phyloP scores from a whole-genome alignment of 2,329 filamentous ascomycete genomes.

The Pleurostoma richardsiae region DNA sequence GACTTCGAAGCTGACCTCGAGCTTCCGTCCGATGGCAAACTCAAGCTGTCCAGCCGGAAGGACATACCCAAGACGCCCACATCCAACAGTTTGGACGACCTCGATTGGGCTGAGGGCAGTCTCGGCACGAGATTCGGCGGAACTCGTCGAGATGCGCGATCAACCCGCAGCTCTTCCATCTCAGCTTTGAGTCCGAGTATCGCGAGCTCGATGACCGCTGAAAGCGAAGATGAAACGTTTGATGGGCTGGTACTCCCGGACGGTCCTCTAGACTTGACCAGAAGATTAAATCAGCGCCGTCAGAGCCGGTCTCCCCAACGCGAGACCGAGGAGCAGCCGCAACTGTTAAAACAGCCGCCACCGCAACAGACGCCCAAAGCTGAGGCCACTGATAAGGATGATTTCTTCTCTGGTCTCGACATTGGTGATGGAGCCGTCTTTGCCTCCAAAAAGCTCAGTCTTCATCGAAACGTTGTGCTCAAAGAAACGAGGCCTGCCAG shows the following conservation, averaged over 20 bases:
- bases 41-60: conserved; percentile 57
- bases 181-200: conserved; percentile 90
- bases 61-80: conserved; percentile 61
- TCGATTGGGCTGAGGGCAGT: conserved; percentile 93
- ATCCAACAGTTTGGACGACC: conserved; percentile 61
- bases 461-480: conserved; percentile 89
- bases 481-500: conserved; percentile 68
- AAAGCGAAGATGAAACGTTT: conserved; percentile 90
- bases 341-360: conserved; percentile 11
- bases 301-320: conserved; percentile 49
- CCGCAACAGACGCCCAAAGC: conserved; percentile 13
- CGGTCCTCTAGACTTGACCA: conserved; percentile 77
- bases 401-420: conserved; percentile 83
- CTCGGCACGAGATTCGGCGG: conserved; percentile 87
- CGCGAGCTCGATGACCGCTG: conserved; percentile 82
- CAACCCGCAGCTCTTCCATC: conserved; percentile 77
- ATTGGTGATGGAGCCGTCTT: conserved; percentile 81
- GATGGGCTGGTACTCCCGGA: conserved; percentile 83
- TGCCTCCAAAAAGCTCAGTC: conserved; percentile 70
- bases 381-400: conserved; percentile 53
- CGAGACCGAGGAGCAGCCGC: conserved; percentile 12
- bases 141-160: conserved; percentile 73
- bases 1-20: conserved; percentile 71
- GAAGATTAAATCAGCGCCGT: conserved; percentile 69
- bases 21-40: conserved; percentile 60